A percentile compares a stretch with the other conserved stretches of the same genome.
phyloP scores from a whole-genome alignment of 495 filamentous ascomycete genomes.

The Rusavskia elegans region DNA sequence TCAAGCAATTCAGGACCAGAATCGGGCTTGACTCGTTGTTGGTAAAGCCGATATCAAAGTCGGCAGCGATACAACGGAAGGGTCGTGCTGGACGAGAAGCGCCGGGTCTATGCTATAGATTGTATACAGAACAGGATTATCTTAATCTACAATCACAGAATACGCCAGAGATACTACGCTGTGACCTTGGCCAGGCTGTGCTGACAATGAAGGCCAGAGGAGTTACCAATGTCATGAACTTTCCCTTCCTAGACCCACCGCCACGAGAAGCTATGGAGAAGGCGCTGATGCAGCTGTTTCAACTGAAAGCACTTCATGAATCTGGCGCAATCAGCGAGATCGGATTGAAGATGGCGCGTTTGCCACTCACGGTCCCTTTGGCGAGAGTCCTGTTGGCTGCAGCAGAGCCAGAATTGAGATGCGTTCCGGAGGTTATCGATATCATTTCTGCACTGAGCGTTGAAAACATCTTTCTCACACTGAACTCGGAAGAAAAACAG shows the following conservation, averaged over 20 bases:
- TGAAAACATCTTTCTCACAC: constrained; percentile 74
- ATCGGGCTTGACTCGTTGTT: constrained; percentile 84
- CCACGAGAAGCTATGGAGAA: constrained; percentile 64
- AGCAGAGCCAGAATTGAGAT: constrained; percentile 47
- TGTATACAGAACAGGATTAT: constrained; percentile 79
- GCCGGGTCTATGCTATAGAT: constrained; percentile 70
- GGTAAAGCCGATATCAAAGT: constrained; percentile 81
- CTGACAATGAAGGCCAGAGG: constrained; percentile 90
- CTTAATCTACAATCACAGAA: constrained; percentile 51
- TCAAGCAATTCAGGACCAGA: constrained; percentile 75
- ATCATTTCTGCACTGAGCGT: constrained; percentile 79
- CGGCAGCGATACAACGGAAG: constrained; percentile 78
- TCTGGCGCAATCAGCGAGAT: constrained; percentile 55
- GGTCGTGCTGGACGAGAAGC: constrained; percentile 92
- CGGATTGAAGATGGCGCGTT: constrained; percentile 60
- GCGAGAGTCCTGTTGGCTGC: constrained; percentile 74
- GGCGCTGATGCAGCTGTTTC: constrained; percentile 63
- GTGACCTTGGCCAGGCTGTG: constrained; percentile 71
- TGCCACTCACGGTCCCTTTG: constrained; percentile 70
- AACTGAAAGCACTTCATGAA: constrained; percentile 60
- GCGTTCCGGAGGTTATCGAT: constrained; percentile 74
- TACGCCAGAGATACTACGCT: constrained; percentile 78
- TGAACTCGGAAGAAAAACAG: constrained; percentile 63
- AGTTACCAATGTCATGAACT: constrained; percentile 63
- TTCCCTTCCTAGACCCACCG: constrained; percentile 75